Evolutionary conservation across 2,329 filamentous ascomycete species (phyloP).

Genomic region (Dendryphion nanum): DNA sequence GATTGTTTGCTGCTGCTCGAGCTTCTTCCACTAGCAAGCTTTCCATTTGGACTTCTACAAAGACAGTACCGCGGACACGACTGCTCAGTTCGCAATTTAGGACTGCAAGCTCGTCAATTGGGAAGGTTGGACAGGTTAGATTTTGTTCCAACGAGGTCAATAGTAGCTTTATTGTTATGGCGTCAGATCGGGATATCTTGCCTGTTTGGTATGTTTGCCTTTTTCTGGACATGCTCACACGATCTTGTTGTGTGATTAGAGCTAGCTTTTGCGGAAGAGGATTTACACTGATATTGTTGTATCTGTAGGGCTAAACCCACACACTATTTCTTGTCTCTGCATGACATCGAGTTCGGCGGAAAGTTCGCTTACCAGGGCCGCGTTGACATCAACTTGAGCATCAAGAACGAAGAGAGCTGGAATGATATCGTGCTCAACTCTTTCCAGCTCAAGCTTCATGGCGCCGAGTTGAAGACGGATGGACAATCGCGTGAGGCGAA

Average conservation of each 20-base stretch:
- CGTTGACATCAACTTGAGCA: conserved; percentile 74
- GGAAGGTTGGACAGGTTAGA: conserved; percentile 17
- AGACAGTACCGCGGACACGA: neutral
- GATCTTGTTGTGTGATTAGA: no score
- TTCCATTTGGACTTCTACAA: no score
- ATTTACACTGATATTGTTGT: neutral
- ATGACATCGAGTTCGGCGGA: conserved; percentile 69
- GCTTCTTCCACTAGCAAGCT: no score
- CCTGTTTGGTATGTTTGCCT: conserved; percentile 40
- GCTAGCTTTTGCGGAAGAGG: no score
- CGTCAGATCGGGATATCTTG: conserved; percentile 47
- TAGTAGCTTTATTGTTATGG: conserved; percentile 40
- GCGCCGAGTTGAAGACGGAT: conserved; percentile 61
- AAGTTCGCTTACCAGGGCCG: conserved; percentile 82
- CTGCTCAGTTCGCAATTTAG: neutral
- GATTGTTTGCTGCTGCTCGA: no score
- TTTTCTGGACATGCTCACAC: no score
- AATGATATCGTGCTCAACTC: conserved; percentile 81
- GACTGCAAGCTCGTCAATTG: neutral
- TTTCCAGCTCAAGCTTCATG: conserved; percentile 75
- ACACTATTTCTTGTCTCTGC: conserved; percentile 83
- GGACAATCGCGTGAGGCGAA: conserved; percentile 59
- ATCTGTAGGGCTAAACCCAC: conserved; percentile 67
- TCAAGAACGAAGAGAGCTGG: conserved; percentile 62
- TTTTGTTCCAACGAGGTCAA: conserved; percentile 32